Conservation (phyloP, 352 stramenopile genomes). For the Pelagophyceae sp. region DNA sequence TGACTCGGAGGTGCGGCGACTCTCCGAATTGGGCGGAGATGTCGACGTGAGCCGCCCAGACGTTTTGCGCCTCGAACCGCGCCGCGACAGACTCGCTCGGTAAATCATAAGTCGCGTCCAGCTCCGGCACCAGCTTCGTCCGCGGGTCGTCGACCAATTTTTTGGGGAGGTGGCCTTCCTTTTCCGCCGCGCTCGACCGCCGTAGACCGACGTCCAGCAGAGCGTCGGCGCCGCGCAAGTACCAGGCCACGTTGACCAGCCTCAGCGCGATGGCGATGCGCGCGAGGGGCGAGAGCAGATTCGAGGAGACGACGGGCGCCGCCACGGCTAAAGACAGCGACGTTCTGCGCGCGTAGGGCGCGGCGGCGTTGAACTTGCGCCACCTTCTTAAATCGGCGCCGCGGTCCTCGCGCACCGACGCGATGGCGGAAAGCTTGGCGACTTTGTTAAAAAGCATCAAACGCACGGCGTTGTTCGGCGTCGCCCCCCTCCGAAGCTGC, state of each 20-base stretch:
- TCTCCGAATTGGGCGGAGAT: constrained; percentile 2
- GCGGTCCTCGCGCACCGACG: constrained; percentile 7
- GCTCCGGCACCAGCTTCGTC: background rate
- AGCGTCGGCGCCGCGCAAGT: background rate
- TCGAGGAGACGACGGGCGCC: background rate
- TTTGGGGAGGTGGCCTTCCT: background rate
- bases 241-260: background rate
- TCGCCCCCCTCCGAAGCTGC: background rate
- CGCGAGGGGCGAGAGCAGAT: background rate
- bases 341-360: background rate
- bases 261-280: background rate
- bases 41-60: background rate
- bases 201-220: too few relatives aligned
- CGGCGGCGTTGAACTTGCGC: background rate
- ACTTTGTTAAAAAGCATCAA: background rate
- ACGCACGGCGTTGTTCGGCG: constrained; percentile 11
- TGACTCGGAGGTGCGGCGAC: constrained; percentile 11
- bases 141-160: background rate
- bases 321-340: background rate
- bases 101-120: background rate
- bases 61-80: background rate
- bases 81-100: background rate
- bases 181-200: background rate
- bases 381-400: background rate
- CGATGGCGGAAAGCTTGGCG: background rate